Evolutionary conservation across 768 basidiomycete genomes (phyloP).

Genomic region (Pleurotus platypus): DNA sequence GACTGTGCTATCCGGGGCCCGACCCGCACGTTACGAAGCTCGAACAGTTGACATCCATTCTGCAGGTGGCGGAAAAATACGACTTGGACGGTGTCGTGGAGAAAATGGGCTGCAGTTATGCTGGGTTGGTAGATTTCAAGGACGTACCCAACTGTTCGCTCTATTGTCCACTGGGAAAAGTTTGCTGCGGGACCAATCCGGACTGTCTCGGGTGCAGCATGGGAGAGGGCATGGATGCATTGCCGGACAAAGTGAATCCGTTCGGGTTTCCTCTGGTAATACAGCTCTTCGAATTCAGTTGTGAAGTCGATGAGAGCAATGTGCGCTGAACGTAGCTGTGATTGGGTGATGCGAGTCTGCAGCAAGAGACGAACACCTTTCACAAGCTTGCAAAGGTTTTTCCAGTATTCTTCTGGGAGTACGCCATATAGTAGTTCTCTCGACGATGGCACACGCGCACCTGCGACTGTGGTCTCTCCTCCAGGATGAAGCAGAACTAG

Average conservation of each 20-base stretch:
- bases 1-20: slow-evolving; percentile 2
- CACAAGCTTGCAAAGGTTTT: slow-evolving; percentile 7
- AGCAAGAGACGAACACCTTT: slow-evolving; percentile 3
- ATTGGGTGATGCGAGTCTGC: background rate
- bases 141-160: slow-evolving; percentile 16
- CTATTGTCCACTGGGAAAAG: slow-evolving; percentile 5
- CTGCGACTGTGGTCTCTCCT: too few relatives aligned
- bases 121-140: slow-evolving; percentile 25
- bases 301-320: background rate
- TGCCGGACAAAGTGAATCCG: slow-evolving; percentile 4
- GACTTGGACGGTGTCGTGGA: slow-evolving; percentile 23
- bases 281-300: slow-evolving; percentile 7
- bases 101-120: slow-evolving; percentile 26
- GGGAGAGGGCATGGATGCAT: slow-evolving; percentile 6
- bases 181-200: background rate
- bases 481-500: too few relatives aligned
- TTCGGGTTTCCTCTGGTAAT: background rate
- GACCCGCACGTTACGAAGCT: background rate
- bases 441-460: too few relatives aligned
- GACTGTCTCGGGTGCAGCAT: slow-evolving; percentile 3
- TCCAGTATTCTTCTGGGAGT: background rate
- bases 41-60: background rate
- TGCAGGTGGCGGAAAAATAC: slow-evolving; percentile 23
- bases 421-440: background rate
- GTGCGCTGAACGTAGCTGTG: background rate